phyloP scores from a whole-genome alignment of 2,329 filamentous ascomycete species.

The Claviceps capensis region DNA sequence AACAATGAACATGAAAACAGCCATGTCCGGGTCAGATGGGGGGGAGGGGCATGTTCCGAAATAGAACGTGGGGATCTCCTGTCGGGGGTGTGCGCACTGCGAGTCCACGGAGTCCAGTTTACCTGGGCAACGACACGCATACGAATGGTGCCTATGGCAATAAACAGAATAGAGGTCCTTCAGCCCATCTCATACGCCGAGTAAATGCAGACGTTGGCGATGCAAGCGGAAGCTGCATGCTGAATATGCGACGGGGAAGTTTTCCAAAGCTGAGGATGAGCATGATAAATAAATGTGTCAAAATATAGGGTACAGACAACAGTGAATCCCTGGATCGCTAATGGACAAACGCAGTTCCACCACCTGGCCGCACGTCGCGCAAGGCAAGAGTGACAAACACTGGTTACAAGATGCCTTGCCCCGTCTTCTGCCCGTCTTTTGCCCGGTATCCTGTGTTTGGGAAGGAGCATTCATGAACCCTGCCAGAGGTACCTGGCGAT shows the following conservation, averaged over 20 bases:
- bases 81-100: neutral
- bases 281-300: neutral
- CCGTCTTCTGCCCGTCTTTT: neutral
- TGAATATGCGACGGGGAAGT: neutral
- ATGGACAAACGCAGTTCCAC: neutral
- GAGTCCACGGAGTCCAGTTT: neutral
- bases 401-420: neutral
- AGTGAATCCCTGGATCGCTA: neutral
- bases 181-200: neutral
- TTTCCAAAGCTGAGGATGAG: neutral
- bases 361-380: neutral
- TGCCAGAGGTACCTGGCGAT: neutral
- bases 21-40: neutral
- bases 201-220: neutral
- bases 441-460: neutral
- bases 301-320: neutral
- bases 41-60: conserved; percentile 2
- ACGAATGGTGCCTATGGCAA: neutral
- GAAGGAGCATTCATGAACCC: neutral
- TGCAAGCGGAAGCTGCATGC: neutral
- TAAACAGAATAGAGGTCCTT: neutral
- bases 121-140: neutral
- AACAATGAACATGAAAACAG: conserved; percentile 1
- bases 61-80: conserved; percentile 4
- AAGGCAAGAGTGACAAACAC: neutral